Base-by-base conservation (phyloP, 1,284 basidiomycete genomes). In the Mycena sp. region DNA sequence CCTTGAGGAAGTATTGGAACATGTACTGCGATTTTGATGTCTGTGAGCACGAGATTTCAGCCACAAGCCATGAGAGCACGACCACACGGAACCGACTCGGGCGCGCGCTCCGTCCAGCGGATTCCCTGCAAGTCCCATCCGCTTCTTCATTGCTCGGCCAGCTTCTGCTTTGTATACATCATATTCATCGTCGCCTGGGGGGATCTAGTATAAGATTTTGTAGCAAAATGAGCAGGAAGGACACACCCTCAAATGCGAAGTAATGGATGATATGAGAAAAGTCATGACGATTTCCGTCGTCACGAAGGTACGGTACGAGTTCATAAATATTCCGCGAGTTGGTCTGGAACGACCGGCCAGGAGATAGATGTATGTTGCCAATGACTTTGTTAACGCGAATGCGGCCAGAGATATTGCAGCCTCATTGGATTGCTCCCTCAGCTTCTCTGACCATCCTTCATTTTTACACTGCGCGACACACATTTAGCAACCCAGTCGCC, bases 1-100 rank as follows among this genome's bases (percentile, higher is more conserved):
- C 96, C 77, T 99, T 99, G 74, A 99, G 83, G 87, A 98, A 99
- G 79, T 99, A 97, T 73, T 95, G 94, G 85, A 94, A 96, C 94
- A 96, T 95, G 74, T 93, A 95, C 68, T 92, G 85, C 28, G 90
- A 79, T 77, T 88, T 87, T 65, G 73, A 77, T 2, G 90, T 91
- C 88, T 91, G 26, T 19, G 40, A 56, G 38, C 16, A 53, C 44
- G 7, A 26, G 23, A 68, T 50, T 7, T 35, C 32, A 35, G 32
- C 69, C 45, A 16, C 51, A 23, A 41, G 38, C 45, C 45, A 41
- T 26, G 17, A 53, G 48, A 35, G 30, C n/a, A 23, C 44, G 56
- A 58, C 10, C 29, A 51, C 14, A 55, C 28, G 41, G 26, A 11
- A 75, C 79, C 67, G 71, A 92, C 93, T 73, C 86, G 86, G 19